Percentiles rank a stretch among this genome's conserved stretches.
phyloP scores from a whole-genome alignment of 306 rosid species.

The Psophocarpus tetragonolobus region DNA sequence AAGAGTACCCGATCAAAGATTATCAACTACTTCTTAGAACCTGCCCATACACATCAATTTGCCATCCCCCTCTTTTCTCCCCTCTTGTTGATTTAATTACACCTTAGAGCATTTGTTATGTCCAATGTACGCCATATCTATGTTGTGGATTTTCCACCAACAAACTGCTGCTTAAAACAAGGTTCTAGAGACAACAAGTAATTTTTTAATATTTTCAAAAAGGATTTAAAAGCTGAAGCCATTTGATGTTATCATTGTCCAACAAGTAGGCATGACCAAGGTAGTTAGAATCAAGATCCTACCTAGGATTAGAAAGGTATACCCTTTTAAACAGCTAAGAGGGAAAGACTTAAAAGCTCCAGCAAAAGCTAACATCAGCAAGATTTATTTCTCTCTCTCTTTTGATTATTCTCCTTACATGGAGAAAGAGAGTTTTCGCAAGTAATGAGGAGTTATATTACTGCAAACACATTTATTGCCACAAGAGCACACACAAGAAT shows the following conservation, averaged over 20 bases:
- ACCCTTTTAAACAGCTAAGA: neutral
- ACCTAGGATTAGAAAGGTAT: neutral
- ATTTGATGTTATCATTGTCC: neutral
- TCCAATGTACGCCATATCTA: constrained; percentile 4
- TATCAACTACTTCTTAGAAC: neutral
- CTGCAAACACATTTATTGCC: neutral
- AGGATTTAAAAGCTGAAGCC: neutral
- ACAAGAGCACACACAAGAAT: neutral
- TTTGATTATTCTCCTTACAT: neutral
- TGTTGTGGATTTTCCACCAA: neutral
- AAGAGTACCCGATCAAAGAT: neutral
- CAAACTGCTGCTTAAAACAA: neutral
- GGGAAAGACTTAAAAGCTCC: constrained; percentile 5
- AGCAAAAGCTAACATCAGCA: constrained; percentile 9
- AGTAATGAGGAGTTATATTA: neutral
- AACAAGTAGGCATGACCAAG: neutral
- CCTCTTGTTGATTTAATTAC: neutral
- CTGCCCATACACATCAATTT: constrained; percentile 1
- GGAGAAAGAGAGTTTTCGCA: neutral
- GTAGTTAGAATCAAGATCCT: neutral
- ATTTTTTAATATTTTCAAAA: constrained; percentile 1
- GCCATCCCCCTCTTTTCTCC: neutral
- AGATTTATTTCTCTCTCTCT: neutral
- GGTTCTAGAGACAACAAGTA: constrained; percentile 8
- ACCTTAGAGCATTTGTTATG: neutral